Conservation (phyloP, 2,329 filamentous ascomycete genomes). For the Fusarium lateritium region DNA sequence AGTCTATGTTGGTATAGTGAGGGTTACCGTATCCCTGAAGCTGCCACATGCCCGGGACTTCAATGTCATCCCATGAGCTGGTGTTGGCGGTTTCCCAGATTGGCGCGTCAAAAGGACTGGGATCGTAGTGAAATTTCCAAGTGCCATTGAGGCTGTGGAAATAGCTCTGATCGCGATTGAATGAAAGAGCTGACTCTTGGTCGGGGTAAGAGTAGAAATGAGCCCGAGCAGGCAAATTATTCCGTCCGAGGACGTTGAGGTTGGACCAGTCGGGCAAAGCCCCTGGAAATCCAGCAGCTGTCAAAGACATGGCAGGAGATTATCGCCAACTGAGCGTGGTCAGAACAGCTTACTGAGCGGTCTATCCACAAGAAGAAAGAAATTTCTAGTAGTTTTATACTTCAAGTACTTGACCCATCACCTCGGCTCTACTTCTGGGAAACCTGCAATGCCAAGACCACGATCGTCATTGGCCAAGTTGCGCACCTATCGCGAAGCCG, state of each 20-base stretch:
- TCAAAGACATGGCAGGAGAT: constrained; percentile 11
- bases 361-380: background rate
- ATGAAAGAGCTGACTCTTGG: constrained; percentile 10
- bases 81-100: constrained; percentile 18
- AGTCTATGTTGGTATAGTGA: constrained; percentile 79
- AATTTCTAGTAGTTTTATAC: background rate
- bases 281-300: constrained; percentile 16
- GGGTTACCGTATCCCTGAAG: constrained; percentile 76
- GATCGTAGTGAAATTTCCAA: constrained; percentile 33
- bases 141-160: constrained; percentile 26
- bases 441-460: constrained; percentile 17
- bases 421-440: constrained; percentile 6
- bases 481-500: constrained; percentile 26
- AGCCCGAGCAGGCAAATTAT: constrained; percentile 21
- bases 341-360: background rate
- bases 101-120: constrained; percentile 15
- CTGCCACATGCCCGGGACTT: constrained; percentile 80
- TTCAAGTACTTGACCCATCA: accelerated
- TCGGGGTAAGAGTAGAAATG: constrained; percentile 33
- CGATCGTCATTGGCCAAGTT: constrained; percentile 10
- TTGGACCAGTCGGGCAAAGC: constrained; percentile 22
- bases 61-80: constrained; percentile 57
- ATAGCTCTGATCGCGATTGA: background rate
- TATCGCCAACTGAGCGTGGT: background rate
- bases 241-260: constrained; percentile 16